Base-by-base conservation (phyloP, 768 basidiomycete species). In the Auriculariales sp. region DNA sequence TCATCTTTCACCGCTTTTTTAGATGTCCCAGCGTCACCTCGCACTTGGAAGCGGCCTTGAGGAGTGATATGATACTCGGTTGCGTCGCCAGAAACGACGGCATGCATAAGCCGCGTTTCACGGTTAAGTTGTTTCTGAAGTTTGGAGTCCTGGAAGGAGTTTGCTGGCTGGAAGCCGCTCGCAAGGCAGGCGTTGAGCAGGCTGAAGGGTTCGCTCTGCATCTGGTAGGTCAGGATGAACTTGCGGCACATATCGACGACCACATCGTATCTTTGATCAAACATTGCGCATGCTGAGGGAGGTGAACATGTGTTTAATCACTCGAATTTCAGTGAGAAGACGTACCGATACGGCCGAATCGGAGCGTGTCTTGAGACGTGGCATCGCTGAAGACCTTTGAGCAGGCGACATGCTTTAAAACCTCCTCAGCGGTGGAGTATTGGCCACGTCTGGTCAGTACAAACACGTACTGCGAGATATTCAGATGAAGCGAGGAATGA, bases 51-150 rank as follows among this genome's bases (percentile, higher is more conserved):
- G 58, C 77, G 83, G 12, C 83, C 74, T 49, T 77, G 76, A 44
- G 71, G 74, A 1, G 71, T 52, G 1, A 64, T 61, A 55, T 82
- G 83, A 79, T 79, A 88, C 47, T 71, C 74, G 27, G 84, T 54
- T 28, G 81, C 80, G 2, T 75, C 77, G 27, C 75, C 77, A 49
- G 76, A 75, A 17, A 79, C 75, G 0, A 82, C 81, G 0, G 72
- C 64, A 56, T 90, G 83, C 15, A 69, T 74, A 6, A 85, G 62
- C 53, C 77, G 76, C 63, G 92, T 68, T 62, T 94, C 90, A 11
- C 93, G 73, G 30, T 85, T 75, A 25, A 92, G 63, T 57, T 85
- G 84, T 58, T 94, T 94, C 54, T 90, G 88, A 9, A 94, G 67
- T 0, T 82, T 81, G 0, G 79, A 75, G 1, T 77, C 77, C 54